Evolutionary conservation across 495 filamentous ascomycete species (phyloP), one percentile per base, ranked within the genome.

Genomic region (Entonaema liquescens): DNA sequence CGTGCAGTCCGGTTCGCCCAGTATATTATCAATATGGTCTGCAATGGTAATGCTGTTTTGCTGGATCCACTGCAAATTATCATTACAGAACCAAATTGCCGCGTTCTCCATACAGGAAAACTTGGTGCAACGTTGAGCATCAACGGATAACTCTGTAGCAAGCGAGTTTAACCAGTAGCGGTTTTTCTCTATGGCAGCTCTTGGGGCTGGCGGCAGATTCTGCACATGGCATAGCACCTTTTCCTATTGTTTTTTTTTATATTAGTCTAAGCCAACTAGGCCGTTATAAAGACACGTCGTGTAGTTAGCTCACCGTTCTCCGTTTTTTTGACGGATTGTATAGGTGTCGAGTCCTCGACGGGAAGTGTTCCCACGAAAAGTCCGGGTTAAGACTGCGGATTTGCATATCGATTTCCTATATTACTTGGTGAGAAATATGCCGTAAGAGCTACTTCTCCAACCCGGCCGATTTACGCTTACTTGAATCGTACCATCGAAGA

Each of bases 41-140:
- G 42, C 67, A 12, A 69, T 53, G 5, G 31, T 54, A 5, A 64
- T 29, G 19, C 59, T 69, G 8, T 53, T 57, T 23, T 33, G 8
- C 33, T 64, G 17, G 42, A 59, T 59, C 59, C 54, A 63, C 9
- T 29, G 17, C 2, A 59, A 6, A 12, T 64, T 64, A n/a, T 69
- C 67, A 17, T 69, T 64, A 35, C 67, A 69, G 17, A 69, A 62
- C 53, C 54, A 64, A 12, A 69, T n/a, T 21, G 59, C 60, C 25
- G 67, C 33, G 2, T 52, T 56, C 5, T 17, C 33, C 4, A 38
- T 17, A 13, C 59, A 69, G 1, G 54, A 53, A 1, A 64, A 36
- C 11, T 58, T 35, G 11, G 64, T 59, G 47, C 64, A 67, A 1
- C 36, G 31, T 11, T 60, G 56, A 5, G 44, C 47, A 7, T 52